Conservation (phyloP, 176 grass and related monocot species). For the Eleusine coracana region DNA sequence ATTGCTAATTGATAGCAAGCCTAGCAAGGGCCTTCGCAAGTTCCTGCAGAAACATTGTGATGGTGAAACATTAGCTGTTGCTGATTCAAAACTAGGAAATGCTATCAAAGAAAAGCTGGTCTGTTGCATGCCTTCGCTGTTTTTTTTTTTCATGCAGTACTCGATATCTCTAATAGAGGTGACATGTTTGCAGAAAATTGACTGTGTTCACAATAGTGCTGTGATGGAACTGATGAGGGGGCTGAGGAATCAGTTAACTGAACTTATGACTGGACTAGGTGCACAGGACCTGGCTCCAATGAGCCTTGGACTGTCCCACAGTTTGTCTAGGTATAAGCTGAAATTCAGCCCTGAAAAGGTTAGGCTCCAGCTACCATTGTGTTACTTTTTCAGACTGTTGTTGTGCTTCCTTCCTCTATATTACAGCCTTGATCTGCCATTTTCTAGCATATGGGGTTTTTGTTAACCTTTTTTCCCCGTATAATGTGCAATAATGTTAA, state of each 20-base stretch:
- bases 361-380: not conserved
- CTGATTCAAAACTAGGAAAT: constrained; percentile 90
- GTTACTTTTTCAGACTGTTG: no score
- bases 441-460: no score
- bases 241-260: constrained; percentile 73
- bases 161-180: not conserved
- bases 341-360: constrained; percentile 98
- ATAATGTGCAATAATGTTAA: no score
- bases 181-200: constrained; percentile 68
- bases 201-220: constrained; percentile 81
- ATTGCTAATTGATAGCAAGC: constrained; percentile 86
- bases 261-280: constrained; percentile 84
- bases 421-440: no score
- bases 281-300: constrained; percentile 86
- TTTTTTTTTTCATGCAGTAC: not conserved
- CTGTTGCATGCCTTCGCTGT: not conserved
- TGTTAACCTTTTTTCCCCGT: no score
- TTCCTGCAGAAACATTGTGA: constrained; percentile 79
- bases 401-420: no score
- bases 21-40: constrained; percentile 87
- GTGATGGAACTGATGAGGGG: constrained; percentile 96
- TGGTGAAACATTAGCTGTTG: constrained; percentile 88
- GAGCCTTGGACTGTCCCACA: constrained; percentile 89
- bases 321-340: constrained; percentile 90
- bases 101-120: constrained; percentile 91